Conservation (phyloP, 768 basidiomycete species). For the Pulveroboletus frians region DNA sequence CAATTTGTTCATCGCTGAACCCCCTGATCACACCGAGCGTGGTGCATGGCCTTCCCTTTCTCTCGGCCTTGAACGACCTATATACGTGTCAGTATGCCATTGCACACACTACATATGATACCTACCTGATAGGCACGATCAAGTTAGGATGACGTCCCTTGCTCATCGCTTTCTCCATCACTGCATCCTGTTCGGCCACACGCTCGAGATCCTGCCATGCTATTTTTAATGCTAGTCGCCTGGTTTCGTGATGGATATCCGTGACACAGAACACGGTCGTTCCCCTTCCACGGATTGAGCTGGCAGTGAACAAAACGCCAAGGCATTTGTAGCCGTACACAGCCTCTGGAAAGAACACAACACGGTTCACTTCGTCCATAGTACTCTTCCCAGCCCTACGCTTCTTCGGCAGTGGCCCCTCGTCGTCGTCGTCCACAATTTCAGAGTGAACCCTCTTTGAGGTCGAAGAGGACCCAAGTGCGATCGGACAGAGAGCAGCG, state of each 20-base stretch:
- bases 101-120: no score
- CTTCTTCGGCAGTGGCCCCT: no score
- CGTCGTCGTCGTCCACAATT: no score
- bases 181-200: neutral
- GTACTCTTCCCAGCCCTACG: no score
- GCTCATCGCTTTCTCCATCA: neutral
- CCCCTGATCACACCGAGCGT: neutral
- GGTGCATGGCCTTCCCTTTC: neutral
- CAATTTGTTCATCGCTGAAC: neutral
- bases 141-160: no score
- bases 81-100: no score
- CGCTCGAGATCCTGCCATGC: conserved; percentile 10
- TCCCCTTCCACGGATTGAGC: conserved; percentile 13
- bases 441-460: no score
- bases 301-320: neutral
- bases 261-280: conserved; percentile 3
- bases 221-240: neutral
- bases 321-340: conserved; percentile 1
- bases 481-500: no score
- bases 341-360: no score
- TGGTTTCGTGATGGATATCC: neutral
- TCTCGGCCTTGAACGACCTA: neutral
- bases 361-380: no score
- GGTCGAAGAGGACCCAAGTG: no score
- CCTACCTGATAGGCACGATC: no score